A percentile compares a stretch with the other conserved stretches of the same genome.
phyloP scores from a whole-genome alignment of 805 yeast genomes.

The Danielia oregonensis region DNA sequence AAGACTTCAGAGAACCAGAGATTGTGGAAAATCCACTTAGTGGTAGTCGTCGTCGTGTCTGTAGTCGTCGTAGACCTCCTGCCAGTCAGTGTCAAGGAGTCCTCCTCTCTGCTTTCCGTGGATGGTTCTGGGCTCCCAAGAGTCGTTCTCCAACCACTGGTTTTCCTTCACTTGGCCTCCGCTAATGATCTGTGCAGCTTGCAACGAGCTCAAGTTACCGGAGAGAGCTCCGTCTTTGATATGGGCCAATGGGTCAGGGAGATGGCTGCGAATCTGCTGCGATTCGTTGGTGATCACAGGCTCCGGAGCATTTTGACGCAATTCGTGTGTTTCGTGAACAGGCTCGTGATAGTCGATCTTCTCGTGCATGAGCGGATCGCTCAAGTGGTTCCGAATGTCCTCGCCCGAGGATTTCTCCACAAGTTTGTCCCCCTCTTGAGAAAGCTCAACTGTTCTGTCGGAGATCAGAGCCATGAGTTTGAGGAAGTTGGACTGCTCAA shows the following conservation, averaged over 20 bases:
- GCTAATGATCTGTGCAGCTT: slow-evolving; percentile 38
- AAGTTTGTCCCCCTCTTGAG: slow-evolving; percentile 33
- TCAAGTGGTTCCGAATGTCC: slow-evolving; percentile 27
- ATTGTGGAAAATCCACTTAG: slow-evolving; percentile 2
- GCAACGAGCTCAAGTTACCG: slow-evolving; percentile 27
- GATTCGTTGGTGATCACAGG: slow-evolving; percentile 14
- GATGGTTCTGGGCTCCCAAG: slow-evolving; percentile 11
- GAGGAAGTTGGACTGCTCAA: slow-evolving; percentile 34
- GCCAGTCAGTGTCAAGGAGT: slow-evolving; percentile 28
- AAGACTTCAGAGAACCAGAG: too few species aligned
- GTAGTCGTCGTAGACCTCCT: slow-evolving; percentile 41
- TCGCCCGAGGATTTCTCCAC: slow-evolving; percentile 31
- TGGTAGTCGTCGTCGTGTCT: slow-evolving; percentile 36
- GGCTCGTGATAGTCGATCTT: slow-evolving; percentile 13
- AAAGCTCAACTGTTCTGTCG: slow-evolving; percentile 32
- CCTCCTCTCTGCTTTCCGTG: slow-evolving; percentile 5
- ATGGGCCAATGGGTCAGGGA: slow-evolving; percentile 45
- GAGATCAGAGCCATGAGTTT: slow-evolving; percentile 39
- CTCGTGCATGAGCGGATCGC: slow-evolving; percentile 16
- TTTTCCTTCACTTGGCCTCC: slow-evolving; percentile 35
- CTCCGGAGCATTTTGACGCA: neutral
- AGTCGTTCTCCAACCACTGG: slow-evolving; percentile 38
- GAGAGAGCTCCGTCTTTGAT: slow-evolving; percentile 36
- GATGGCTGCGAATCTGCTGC: slow-evolving; percentile 19
- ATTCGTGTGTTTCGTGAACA: slow-evolving; percentile 5